Base-by-base conservation (phyloP, 2,329 filamentous ascomycete genomes). In the Helotiales sp. region DNA sequence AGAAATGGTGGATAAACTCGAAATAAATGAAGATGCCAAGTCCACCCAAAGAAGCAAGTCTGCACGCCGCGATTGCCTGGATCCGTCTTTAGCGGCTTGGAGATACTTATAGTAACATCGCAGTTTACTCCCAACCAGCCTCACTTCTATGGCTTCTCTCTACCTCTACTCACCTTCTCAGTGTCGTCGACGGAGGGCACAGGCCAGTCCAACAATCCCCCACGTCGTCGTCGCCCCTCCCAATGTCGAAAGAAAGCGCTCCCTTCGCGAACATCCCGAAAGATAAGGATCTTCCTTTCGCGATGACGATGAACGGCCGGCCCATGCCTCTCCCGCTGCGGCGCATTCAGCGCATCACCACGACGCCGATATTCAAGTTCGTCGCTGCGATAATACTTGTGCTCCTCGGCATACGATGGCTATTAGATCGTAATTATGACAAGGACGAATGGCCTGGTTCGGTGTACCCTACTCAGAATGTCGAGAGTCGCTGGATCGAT, bases 381-480 rank as follows among this genome's bases (percentile, higher is more conserved):
- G 10, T 70, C 13, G 49, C 65, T 1, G 61, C 68, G 24, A 67
- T 66, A 37, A 13, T 71, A 3, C 58, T 70, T 47, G 3, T 75
- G 15, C 47, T 72, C 50, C 52, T 73, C 7, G 65, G 45, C 2
- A 49, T 69, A 24, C 68, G 67, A 62, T 74, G 69, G 69, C 69
- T 74, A 1, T 43, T 74, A 6, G 63, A 68, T 20, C 68, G 75
- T 59, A 74, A 73, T 28, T 70, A 74, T 58, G 70, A 74, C 43
- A 37, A 49, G 6, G 65, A 71, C 17, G 61, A 63, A n/a, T 52
- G 47, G 11, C 20, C 63, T 7, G 47, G 55, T 6, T 45, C 61
- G 7, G 69, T 67, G 5, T 45, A 32, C 20, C 73, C 73, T 1
- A 64, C 57, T 2, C 68, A 43, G 15, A 65, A 32, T 2, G 70